A percentile compares a stretch with the other conserved stretches of the same genome.
These are phyloP conservation scores for Gossypium sturtianum DNA, from an alignment of 345 rosid species.

Conservation along the genomic window DNA sequence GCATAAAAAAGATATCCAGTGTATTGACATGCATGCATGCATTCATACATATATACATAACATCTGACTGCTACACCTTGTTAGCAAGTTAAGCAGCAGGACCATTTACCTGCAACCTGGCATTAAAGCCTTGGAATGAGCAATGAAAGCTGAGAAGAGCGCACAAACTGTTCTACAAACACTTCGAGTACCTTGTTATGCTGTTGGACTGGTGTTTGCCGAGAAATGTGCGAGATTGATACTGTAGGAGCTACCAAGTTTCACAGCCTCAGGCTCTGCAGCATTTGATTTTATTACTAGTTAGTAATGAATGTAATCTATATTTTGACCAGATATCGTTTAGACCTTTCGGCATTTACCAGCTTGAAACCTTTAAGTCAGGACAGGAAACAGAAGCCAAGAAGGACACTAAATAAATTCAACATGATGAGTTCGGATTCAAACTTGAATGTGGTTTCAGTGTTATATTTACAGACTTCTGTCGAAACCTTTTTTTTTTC, in stretches of 20 bases:
- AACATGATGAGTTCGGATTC: neutral
- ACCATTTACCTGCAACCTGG: constrained; percentile 2
- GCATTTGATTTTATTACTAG: constrained; percentile 11
- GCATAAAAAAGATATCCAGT: neutral
- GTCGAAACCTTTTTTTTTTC: too few relatives aligned
- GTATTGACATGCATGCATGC: neutral
- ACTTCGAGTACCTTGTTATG: neutral
- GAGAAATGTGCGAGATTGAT: constrained; percentile 3
- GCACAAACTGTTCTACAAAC: neutral
- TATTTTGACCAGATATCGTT: too few relatives aligned
- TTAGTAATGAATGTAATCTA: neutral
- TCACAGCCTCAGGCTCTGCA: constrained; percentile 17
- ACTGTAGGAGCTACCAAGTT: constrained; percentile 9
- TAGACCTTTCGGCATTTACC: too few relatives aligned
- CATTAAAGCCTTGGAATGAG: neutral
- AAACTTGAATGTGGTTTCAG: neutral
- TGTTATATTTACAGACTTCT: too few relatives aligned
- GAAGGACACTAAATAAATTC: neutral
- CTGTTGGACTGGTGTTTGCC: constrained; percentile 22
- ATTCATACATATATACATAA: neutral
- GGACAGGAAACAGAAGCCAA: neutral
- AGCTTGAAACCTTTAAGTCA: neutral
- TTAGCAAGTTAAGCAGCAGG: neutral
- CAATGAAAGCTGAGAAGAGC: neutral
- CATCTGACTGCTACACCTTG: neutral